Percentiles rank a stretch among this genome's conserved stretches.
Evolutionary conservation across 1,284 basidiomycete genomes (phyloP).

Genomic region (Bondarzewia mesenterica): DNA sequence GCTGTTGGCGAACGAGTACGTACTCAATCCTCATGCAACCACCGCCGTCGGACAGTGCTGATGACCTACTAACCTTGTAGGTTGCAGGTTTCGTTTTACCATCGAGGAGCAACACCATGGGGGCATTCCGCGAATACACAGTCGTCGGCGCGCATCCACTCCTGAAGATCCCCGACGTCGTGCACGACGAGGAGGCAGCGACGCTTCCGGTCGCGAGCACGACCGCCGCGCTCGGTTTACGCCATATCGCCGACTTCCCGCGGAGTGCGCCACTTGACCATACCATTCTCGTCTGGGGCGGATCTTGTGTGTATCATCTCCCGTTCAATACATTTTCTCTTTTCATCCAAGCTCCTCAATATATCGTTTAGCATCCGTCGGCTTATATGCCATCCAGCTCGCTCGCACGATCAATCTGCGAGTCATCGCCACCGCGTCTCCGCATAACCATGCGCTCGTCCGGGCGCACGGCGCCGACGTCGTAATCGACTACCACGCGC

Average conservation of each 20-base stretch:
- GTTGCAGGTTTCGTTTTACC: background rate
- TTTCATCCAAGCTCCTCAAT: background rate
- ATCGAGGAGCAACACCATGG: background rate
- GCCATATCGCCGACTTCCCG: background rate
- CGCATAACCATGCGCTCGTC: conserved; percentile 28
- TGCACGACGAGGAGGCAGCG: background rate
- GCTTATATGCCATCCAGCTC: background rate
- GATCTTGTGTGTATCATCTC: background rate
- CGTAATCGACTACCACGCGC: conserved; percentile 26
- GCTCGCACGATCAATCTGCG: background rate
- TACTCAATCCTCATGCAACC: too few species aligned
- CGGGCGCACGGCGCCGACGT: conserved; percentile 32
- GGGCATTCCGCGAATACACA: conserved; percentile 1
- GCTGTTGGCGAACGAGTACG: background rate
- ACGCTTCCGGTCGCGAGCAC: background rate
- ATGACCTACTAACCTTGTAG: too few species aligned
- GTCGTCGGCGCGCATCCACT: background rate
- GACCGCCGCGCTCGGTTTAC: background rate
- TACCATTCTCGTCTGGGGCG: conserved; percentile 2
- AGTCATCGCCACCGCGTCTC: conserved; percentile 31
- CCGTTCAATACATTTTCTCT: background rate
- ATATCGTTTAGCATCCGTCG: background rate
- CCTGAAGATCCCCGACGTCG: background rate
- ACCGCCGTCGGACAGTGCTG: too few species aligned
- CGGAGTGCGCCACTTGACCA: background rate